These are phyloP conservation scores for Prunella vulgaris DNA, from an alignment of 257 asterid genomes.

Conservation along the genomic window DNA sequence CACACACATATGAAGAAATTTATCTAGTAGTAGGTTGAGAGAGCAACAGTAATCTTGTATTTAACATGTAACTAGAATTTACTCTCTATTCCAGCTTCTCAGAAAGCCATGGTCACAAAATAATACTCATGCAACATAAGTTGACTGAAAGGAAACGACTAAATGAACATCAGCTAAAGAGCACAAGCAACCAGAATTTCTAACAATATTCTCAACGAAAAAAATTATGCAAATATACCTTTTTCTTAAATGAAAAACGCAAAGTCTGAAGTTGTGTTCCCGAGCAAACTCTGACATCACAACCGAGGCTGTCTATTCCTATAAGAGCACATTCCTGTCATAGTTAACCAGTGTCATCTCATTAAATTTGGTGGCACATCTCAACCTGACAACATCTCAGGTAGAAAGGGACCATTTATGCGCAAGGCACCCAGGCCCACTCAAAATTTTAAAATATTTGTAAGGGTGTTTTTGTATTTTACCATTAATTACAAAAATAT, in stretches of 20 bases:
- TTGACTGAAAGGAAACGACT: too few relatives aligned
- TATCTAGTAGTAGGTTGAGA: not conserved
- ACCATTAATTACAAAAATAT: too few relatives aligned
- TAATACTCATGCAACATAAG: not conserved
- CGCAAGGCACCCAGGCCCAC: not conserved
- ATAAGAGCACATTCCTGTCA: constrained; percentile 79
- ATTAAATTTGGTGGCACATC: not conserved
- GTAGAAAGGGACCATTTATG: not conserved
- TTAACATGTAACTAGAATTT: not conserved
- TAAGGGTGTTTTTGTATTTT: too few relatives aligned
- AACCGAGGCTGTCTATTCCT: constrained; percentile 92
- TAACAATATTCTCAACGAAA: not conserved
- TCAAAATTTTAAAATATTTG: too few relatives aligned
- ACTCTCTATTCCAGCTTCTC: not conserved
- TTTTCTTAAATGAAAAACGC: constrained; percentile 81
- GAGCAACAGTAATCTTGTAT: not conserved
- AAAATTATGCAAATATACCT: constrained; percentile 39
- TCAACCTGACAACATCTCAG: too few relatives aligned
- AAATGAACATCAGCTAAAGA: not conserved
- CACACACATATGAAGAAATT: not conserved
- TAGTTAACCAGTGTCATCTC: constrained; percentile 9
- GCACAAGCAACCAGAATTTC: not conserved
- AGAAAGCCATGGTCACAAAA: not conserved
- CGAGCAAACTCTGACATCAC: constrained; percentile 89
- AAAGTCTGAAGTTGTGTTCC: constrained; percentile 91